phyloP scores from a whole-genome alignment of 768 basidiomycete species.

The Phylloporus rhodoxanthus region DNA sequence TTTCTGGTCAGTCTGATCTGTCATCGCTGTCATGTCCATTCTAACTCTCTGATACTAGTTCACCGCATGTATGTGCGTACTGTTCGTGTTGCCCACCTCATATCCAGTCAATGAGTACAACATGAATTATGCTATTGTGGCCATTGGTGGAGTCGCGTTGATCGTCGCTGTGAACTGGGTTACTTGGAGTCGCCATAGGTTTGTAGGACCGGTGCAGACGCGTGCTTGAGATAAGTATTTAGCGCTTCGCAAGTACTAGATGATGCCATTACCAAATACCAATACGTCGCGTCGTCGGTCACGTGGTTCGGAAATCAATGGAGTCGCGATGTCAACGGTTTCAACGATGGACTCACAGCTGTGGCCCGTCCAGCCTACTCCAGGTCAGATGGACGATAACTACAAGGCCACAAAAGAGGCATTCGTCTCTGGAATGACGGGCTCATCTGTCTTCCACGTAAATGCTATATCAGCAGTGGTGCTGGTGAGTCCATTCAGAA shows the following conservation, averaged over 20 bases:
- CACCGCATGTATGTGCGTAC: slow-evolving; percentile 45
- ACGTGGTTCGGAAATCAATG: slow-evolving; percentile 15
- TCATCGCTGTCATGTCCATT: neutral
- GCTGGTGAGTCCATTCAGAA: slow-evolving; percentile 42
- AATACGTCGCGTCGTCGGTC: slow-evolving; percentile 7
- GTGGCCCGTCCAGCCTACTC: no score
- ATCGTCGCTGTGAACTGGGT: slow-evolving; percentile 44
- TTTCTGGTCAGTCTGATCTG: slow-evolving; percentile 33
- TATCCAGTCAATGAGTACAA: slow-evolving; percentile 43
- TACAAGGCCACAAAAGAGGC: slow-evolving; percentile 81
- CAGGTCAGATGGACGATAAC: slow-evolving; percentile 12
- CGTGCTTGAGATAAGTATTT: neutral
- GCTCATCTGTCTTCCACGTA: slow-evolving; percentile 63
- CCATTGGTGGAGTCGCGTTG: slow-evolving; percentile 42
- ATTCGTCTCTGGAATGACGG: slow-evolving; percentile 70
- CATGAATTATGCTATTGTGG: slow-evolving; percentile 57
- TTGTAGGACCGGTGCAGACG: slow-evolving; percentile 43
- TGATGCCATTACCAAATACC: no score
- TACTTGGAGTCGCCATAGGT: slow-evolving; percentile 42
- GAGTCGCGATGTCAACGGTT: no score
- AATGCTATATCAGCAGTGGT: slow-evolving; percentile 62
- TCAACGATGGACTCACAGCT: no score
- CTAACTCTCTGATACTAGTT: slow-evolving; percentile 34
- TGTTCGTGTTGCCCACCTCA: slow-evolving; percentile 53
- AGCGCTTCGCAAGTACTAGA: no score